Conservation (phyloP, 352 stramenopile species). For the Phytophthora foliorum region DNA sequence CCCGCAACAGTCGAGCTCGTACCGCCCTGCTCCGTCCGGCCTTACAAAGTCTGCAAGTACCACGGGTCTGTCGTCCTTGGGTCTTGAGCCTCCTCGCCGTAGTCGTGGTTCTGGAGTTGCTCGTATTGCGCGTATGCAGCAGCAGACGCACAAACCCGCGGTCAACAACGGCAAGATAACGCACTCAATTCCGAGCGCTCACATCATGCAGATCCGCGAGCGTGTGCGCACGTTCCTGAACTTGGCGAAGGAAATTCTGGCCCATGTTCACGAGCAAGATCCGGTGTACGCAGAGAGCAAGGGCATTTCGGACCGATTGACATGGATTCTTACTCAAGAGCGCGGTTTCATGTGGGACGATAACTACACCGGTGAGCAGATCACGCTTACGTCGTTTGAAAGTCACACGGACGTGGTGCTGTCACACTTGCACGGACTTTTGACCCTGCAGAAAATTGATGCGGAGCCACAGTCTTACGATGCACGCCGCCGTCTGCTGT, state of each 20-base stretch:
- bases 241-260: slow-evolving; percentile 91
- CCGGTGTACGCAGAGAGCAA: slow-evolving; percentile 88
- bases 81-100: slow-evolving; percentile 75
- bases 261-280: slow-evolving; percentile 79
- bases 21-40: slow-evolving; percentile 51
- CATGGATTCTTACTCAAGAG: slow-evolving; percentile 96
- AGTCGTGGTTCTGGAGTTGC: slow-evolving; percentile 86
- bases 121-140: slow-evolving; percentile 82
- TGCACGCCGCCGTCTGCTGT: slow-evolving; percentile 95
- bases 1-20: slow-evolving; percentile 58
- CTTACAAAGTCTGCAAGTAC: slow-evolving; percentile 92
- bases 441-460: slow-evolving; percentile 97
- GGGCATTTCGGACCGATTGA: slow-evolving; percentile 95
- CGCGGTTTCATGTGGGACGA: slow-evolving; percentile 99
- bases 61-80: slow-evolving; percentile 82
- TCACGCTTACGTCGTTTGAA: slow-evolving; percentile 91
- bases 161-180: slow-evolving; percentile 60
- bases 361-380: slow-evolving; percentile 96
- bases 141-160: slow-evolving; percentile 77
- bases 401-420: slow-evolving; percentile 82
- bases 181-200: slow-evolving; percentile 80
- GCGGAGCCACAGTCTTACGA: slow-evolving; percentile 98
- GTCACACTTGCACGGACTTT: slow-evolving; percentile 93
- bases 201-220: slow-evolving; percentile 95
- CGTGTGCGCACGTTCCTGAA: slow-evolving; percentile 96